Evolutionary conservation across 148 eudicot genomes (phyloP), one percentile per base, ranked within the genome.

Genomic region (Chenopodium berlandieri): DNA sequence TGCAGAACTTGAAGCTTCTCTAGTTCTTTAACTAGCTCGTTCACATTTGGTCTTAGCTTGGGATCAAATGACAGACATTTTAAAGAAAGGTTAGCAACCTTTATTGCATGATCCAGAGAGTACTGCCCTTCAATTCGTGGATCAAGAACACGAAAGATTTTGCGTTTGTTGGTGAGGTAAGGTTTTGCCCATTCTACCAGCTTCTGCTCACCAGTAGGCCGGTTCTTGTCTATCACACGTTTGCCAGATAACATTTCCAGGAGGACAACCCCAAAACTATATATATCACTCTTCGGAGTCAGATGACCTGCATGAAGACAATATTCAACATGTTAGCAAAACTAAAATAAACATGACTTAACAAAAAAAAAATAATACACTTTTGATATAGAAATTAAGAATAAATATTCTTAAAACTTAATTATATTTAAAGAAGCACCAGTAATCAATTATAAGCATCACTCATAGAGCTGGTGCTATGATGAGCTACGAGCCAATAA

Each of bases 41-140:
- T 84, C 74, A 85, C 83, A 62, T 66, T 79, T 16, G 90, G 90
- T 77, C 90, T 84, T 40, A 54, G 56, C 63, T 81, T 84, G 46
- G 90, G 87, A 10, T 86, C 89, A 34, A 68, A 71, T 4, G 84
- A 82, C n/a, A 88, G 83, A 79, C 90, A 88, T 73, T 73, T 84
- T 27, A 82, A 76, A 11, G 83, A 83, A 72, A 89, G 79, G 52
- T 76, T 71, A 32, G 88, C 91, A 23, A 83, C 86, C 70, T 75
- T 84, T 30, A 82, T 52, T 17, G 87, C 85, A 23, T 80, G 83
- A 37, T 80, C 86, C 6, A 83, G 22, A 9, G 89, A 80, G 88
- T 87, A 84, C 71, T 87, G 87, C 30, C 86, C 86, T 79, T 82
- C 89, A 8, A 86, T 84, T 19, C 89, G 86, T 27, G 83, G 79